These are phyloP conservation scores for Russula dissimulans DNA, from an alignment of 768 basidiomycete species.

Conservation along the genomic window DNA sequence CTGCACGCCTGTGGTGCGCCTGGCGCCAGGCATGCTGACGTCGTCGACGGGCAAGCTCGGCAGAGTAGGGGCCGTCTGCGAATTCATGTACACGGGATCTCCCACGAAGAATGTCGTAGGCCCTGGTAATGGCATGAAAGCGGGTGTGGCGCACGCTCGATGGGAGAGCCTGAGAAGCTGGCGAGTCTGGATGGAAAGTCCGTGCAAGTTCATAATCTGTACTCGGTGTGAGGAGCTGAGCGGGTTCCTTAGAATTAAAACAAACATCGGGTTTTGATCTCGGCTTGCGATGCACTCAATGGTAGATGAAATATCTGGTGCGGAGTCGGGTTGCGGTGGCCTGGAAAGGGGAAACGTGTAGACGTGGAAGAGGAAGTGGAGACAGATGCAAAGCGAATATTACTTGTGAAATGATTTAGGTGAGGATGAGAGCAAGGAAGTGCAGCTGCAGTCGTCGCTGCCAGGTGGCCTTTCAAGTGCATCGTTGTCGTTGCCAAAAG, in stretches of 20 bases:
- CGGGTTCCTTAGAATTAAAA: slow-evolving; percentile 3
- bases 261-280: slow-evolving; percentile 64
- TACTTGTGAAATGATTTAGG: neutral
- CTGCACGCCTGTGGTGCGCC: slow-evolving; percentile 21
- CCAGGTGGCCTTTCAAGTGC: neutral
- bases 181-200: slow-evolving; percentile 62
- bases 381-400: neutral
- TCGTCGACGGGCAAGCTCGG: slow-evolving; percentile 44
- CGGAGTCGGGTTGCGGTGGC: slow-evolving; percentile 45
- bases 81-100: slow-evolving; percentile 20
- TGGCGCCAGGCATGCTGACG: slow-evolving; percentile 31
- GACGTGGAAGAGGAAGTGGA: slow-evolving; percentile 21
- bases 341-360: slow-evolving; percentile 42
- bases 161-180: slow-evolving; percentile 33
- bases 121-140: slow-evolving; percentile 55
- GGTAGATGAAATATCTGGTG: slow-evolving; percentile 68
- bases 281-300: slow-evolving; percentile 41
- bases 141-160: slow-evolving; percentile 42
- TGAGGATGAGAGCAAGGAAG: neutral
- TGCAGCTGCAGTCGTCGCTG: neutral
- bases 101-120: slow-evolving; percentile 51
- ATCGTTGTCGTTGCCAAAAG: neutral
- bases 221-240: neutral
- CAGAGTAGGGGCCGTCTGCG: slow-evolving; percentile 36
- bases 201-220: slow-evolving; percentile 70